These are phyloP conservation scores for Pseudonitzschia multiseries DNA, from an alignment of 108 stramenopile genomes.

Conservation along the genomic window DNA sequence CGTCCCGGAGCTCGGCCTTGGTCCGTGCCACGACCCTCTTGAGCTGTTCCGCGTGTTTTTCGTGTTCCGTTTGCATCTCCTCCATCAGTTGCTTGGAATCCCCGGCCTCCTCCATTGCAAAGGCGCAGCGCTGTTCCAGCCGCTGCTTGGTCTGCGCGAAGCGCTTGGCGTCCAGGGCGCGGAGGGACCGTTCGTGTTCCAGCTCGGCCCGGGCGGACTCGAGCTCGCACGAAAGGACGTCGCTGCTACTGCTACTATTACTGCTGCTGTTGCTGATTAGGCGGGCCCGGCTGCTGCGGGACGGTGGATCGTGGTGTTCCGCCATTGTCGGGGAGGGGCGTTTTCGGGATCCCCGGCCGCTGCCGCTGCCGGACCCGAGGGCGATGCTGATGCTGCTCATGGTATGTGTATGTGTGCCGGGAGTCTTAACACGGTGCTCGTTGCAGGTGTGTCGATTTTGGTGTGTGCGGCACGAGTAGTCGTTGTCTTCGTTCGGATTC, in stretches of 20 bases:
- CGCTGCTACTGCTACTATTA: too few relatives aligned
- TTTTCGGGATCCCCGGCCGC: background rate
- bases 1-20: conserved; percentile 31
- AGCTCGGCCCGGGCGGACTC: conserved; percentile 64
- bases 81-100: conserved; percentile 56
- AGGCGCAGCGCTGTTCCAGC: conserved; percentile 63
- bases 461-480: too few relatives aligned
- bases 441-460: too few relatives aligned
- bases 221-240: conserved; percentile 41
- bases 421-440: too few relatives aligned
- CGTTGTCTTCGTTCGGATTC: too few relatives aligned
- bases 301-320: too few relatives aligned
- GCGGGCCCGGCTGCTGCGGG: too few relatives aligned
- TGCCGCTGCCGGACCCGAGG: too few relatives aligned
- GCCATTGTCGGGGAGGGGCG: too few relatives aligned
- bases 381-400: too few relatives aligned
- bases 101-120: conserved; percentile 62
- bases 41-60: conserved; percentile 40
- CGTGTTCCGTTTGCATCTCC: conserved; percentile 44
- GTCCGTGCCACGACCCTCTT: conserved; percentile 34
- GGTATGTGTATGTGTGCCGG: too few relatives aligned
- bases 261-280: too few relatives aligned
- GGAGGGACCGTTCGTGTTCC: conserved; percentile 69
- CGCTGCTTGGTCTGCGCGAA: conserved; percentile 49
- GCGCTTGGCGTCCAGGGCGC: conserved; percentile 61